These are phyloP conservation scores for Xerocomus spinulosus DNA, from an alignment of 768 basidiomycete species.

Conservation along the genomic window DNA sequence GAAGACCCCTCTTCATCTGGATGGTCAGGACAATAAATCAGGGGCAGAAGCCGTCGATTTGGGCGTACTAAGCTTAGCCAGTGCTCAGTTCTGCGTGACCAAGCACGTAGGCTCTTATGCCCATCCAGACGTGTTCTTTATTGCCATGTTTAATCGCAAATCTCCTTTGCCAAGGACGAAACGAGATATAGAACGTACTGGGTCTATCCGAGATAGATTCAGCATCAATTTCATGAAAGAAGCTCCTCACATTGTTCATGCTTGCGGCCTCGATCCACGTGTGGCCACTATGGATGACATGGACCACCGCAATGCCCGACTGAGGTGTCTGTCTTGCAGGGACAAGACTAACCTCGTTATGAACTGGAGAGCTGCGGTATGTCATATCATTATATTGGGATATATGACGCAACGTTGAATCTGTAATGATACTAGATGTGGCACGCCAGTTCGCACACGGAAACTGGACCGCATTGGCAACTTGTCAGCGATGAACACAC, in stretches of 20 bases:
- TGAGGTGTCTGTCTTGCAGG: constrained; percentile 1
- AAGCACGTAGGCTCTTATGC: not conserved
- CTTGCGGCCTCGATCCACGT: constrained; percentile 5
- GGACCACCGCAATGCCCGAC: constrained; percentile 5
- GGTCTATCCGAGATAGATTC: not conserved
- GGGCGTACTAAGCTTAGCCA: constrained; percentile 6
- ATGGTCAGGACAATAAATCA: not conserved
- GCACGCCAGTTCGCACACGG: not conserved
- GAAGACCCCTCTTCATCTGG: not conserved
- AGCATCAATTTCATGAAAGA: not conserved
- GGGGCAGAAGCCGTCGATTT: no score
- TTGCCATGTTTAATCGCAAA: not conserved
- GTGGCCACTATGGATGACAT: constrained; percentile 11
- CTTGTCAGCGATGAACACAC: not conserved
- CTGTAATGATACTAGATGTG: no score
- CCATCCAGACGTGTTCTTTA: not conserved
- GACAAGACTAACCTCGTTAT: not conserved
- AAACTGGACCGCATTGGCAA: not conserved
- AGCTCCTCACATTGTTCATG: constrained; percentile 1
- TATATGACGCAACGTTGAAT: no score
- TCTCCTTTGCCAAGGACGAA: not conserved
- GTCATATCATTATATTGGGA: not conserved
- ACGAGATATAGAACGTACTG: no score
- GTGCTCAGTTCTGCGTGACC: constrained; percentile 2
- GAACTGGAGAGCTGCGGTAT: constrained; percentile 5